Percentiles rank a stretch among this genome's conserved stretches.
phyloP scores from a whole-genome alignment of 75 land plant species.

The Pseudotsuga menziesii region DNA sequence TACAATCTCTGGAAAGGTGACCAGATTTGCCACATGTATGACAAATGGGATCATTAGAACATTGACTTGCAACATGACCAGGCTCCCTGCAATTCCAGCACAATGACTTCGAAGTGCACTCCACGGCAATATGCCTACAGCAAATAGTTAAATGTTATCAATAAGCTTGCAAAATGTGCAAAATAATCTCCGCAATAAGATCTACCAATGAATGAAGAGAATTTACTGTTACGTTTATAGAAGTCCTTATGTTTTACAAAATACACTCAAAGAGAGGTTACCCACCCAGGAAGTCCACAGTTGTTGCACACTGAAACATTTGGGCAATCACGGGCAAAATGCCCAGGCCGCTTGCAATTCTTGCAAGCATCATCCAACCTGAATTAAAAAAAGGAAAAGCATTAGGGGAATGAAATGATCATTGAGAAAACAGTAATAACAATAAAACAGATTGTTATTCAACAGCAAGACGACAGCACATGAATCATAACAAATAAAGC shows the following conservation, averaged over 20 bases:
- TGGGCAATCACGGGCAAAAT: conserved; percentile 92
- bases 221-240: too few relatives aligned
- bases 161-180: background rate
- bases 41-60: conserved; percentile 52
- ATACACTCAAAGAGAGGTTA: too few relatives aligned
- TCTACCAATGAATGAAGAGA: background rate
- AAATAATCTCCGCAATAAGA: background rate
- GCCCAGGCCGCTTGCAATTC: conserved; percentile 75
- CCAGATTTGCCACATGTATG: conserved; percentile 43
- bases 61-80: conserved; percentile 57
- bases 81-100: conserved; percentile 50
- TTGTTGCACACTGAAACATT: conserved; percentile 83
- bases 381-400: background rate
- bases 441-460: too few relatives aligned
- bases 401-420: too few relatives aligned
- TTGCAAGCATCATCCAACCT: conserved; percentile 36
- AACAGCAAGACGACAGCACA: too few relatives aligned
- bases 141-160: background rate
- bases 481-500: too few relatives aligned
- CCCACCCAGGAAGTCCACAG: conserved; percentile 86
- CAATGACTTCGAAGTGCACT: conserved; percentile 38
- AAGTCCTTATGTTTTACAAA: too few relatives aligned
- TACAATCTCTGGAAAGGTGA: conserved; percentile 50
- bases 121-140: conserved; percentile 37
- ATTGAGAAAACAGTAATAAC: too few relatives aligned